A percentile compares a stretch with the other conserved stretches of the same genome.
phyloP scores from a whole-genome alignment of 345 rosid genomes.

The Hibiscus syriacus region DNA sequence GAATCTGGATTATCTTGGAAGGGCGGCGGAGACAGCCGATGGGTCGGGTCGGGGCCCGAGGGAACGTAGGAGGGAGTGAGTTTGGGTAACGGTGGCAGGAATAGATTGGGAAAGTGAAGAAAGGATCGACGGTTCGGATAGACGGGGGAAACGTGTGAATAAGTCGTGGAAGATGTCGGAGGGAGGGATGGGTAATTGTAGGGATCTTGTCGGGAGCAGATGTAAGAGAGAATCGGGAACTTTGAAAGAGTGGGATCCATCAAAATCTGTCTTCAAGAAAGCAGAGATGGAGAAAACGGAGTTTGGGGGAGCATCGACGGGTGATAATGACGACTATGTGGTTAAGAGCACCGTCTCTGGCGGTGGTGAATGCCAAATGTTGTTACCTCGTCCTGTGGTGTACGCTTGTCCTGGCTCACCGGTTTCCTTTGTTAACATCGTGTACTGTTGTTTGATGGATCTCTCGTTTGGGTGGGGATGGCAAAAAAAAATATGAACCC shows the following conservation, averaged over 20 bases:
- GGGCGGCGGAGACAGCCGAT: constrained; percentile 51
- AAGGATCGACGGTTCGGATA: constrained; percentile 38
- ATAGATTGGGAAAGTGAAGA: constrained; percentile 46
- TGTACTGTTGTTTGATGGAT: background rate
- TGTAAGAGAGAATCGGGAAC: constrained; percentile 56
- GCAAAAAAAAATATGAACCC: too few relatives aligned
- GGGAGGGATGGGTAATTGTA: constrained; percentile 30
- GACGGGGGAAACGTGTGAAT: constrained; percentile 33
- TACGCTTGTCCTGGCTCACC: background rate
- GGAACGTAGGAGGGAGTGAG: constrained; percentile 47
- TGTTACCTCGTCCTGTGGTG: too few relatives aligned
- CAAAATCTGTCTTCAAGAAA: background rate
- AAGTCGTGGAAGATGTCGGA: constrained; percentile 24
- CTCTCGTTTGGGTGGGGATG: too few relatives aligned
- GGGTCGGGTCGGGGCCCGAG: constrained; percentile 79
- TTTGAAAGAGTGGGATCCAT: constrained; percentile 53
- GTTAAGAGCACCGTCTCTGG: background rate
- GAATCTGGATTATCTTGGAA: constrained; percentile 45
- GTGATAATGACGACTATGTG: background rate
- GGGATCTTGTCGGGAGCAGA: constrained; percentile 41
- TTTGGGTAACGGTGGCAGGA: constrained; percentile 40
- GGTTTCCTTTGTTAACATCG: background rate
- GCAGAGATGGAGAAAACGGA: background rate
- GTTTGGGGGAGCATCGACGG: background rate
- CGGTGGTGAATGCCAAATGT: background rate